Base-by-base conservation (phyloP, 106 monocot genomes). In the Cymbidium sinense region DNA sequence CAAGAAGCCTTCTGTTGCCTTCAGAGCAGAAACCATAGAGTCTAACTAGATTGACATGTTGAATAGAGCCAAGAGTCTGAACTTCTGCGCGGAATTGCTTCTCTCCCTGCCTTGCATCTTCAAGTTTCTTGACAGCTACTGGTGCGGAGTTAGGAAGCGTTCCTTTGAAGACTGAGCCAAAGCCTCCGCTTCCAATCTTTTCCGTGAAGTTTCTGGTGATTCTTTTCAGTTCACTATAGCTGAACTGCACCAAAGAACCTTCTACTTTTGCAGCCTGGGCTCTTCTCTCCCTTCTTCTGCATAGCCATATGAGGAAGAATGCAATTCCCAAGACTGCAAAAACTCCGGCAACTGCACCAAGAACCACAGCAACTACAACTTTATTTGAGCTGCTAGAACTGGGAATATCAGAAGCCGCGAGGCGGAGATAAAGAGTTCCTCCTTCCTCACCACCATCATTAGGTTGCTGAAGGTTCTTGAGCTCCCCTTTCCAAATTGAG, bases 1-100 rank as follows among this genome's bases (percentile, higher is more conserved):
- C 86, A 1, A 83, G 83, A 13, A 83, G 76, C 64, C 77, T 77
- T 21, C 78, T 54, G 15, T 64, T 77, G 5, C 74, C 80, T 9
- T 70, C 70, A 0, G 29, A 78, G 70, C 78, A 81, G 39, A 82
- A 83, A 1, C 83, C 83, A 18, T 28, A 28, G 19, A 83, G 83
- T 21, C 70, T 76, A 30, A 86, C 80, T 18, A 84, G 43, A 70
- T 84, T 87, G 20, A 84, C 43, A 34, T 87, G 87, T 44, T 84
- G 84, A 76, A 87, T 50, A n/a, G 74, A 43, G 4, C 78, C 87
- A 13, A 87, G 34, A 5, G 81, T 79, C 70, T 41, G 55, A 1
- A 87, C 84, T 77, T 87, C 83, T 5, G 75, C 44, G 31, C 70
- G 80, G 65, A 87, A 87, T 43, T 87, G 84, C 64, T 84, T 87